Base-by-base conservation (phyloP, 1,284 basidiomycete species). In the Hypsizygus ulmarius region DNA sequence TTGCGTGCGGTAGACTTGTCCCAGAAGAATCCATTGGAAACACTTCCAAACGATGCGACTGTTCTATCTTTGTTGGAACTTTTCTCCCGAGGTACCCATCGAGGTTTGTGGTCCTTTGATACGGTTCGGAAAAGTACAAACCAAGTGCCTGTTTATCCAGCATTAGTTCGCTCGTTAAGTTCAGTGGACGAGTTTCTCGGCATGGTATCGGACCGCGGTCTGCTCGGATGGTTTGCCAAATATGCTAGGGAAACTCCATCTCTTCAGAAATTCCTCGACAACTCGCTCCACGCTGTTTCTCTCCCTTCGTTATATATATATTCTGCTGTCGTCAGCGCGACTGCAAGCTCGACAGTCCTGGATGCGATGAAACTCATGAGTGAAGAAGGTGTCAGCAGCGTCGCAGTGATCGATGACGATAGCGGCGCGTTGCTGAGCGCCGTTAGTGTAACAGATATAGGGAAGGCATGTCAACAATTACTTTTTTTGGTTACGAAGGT, bases 361-460 rank as follows among this genome's bases (percentile, higher is more conserved):
- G 82, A 88, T 62, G 86, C 86, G 3, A 90, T 90, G 87, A 77
- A 71, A 49, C 69, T 85, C 25, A 89, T 90, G 87, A 87, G 84
- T 58, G 84, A 87, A 53, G 77, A 84, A 60, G 87, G 87, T 15
- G 86, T 90, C 30, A 87, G 87, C 61, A 87, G 83, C 55, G 70
- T 89, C 39, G 87, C 87, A 15, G 82, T 90, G 5, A 61, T 87
- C 3, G 82, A 87, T 41, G 83, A 85, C 45, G 81, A 79, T 27
- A 70, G 64, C 5, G 77, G 82, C 3, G 70, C 65, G 27, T 64
- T 90, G 37, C 63, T 87, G 51, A 87, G 87, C 53, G 84, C 85
- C 3, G 79, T 90, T 27, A 88, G 84, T 59, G 87, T 89, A 2
- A 88, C 85, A 6, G 87, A 90, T 60, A 71, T 90, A 32, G 85